Percentiles rank a stretch among this genome's conserved stretches.
phyloP scores from a whole-genome alignment of 306 rosid species.

The Mucuna pruriens region DNA sequence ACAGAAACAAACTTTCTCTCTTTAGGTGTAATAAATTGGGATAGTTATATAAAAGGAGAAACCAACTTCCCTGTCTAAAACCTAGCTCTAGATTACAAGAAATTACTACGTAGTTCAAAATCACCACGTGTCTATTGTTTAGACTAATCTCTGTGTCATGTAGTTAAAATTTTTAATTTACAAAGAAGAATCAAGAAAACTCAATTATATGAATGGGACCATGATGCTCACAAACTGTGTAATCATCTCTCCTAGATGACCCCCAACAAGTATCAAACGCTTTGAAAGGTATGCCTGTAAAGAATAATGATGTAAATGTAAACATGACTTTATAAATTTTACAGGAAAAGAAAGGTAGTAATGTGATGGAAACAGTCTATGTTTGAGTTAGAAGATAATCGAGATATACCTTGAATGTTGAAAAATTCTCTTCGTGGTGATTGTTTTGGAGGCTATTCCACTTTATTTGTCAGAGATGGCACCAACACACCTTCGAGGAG shows the following conservation, averaged over 20 bases:
- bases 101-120: no score
- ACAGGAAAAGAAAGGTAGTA: slow-evolving; percentile 19
- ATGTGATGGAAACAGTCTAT: slow-evolving; percentile 33
- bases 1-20: not conserved
- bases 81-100: not conserved
- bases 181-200: no score
- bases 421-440: slow-evolving; percentile 25
- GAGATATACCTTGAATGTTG: slow-evolving; percentile 26
- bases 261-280: not conserved
- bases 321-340: not conserved
- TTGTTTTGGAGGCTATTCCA: slow-evolving; percentile 81
- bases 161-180: no score
- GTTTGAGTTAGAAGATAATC: slow-evolving; percentile 29
- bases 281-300: not conserved
- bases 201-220: no score
- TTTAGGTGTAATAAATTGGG: not conserved
- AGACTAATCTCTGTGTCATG: no score
- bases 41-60: not conserved
- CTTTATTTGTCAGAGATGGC: slow-evolving; percentile 95
- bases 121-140: no score
- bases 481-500: slow-evolving; percentile 92
- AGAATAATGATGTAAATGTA: not conserved
- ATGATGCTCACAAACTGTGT: no score
- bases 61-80: not conserved
- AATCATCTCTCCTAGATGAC: no score